A percentile compares a stretch with the other conserved stretches of the same genome.
phyloP scores from a whole-genome alignment of 2,329 filamentous ascomycete species.

The Diplodia corticola region DNA sequence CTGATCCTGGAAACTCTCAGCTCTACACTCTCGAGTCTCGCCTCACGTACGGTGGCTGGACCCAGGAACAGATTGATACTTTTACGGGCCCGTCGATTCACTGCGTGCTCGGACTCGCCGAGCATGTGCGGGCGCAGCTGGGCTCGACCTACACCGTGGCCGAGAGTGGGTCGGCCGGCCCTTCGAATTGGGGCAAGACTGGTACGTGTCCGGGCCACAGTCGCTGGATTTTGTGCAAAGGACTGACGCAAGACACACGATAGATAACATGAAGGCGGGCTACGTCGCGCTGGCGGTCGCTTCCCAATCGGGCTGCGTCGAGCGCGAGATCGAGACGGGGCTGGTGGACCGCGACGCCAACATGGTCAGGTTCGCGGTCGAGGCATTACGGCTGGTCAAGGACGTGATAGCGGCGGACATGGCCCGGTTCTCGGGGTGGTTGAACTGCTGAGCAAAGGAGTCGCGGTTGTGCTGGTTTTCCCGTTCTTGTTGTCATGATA shows the following conservation, averaged over 20 bases:
- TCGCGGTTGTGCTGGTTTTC: neutral
- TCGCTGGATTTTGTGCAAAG: neutral
- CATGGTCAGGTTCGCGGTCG: conserved; percentile 63
- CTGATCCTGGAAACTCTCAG: conserved; percentile 23
- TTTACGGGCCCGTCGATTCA: conserved; percentile 63
- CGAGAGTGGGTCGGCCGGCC: conserved; percentile 65
- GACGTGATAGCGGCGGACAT: conserved; percentile 45
- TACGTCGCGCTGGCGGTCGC: conserved; percentile 65
- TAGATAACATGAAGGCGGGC: conserved; percentile 43
- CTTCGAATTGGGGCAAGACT: conserved; percentile 55
- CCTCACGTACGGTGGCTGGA: conserved; percentile 63
- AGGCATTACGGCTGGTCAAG: conserved; percentile 56
- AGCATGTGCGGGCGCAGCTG: conserved; percentile 55
- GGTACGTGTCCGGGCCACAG: conserved; percentile 25
- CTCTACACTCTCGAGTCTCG: conserved; percentile 61
- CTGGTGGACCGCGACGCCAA: conserved; percentile 58
- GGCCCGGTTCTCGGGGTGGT: conserved; percentile 11
- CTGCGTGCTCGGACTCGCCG: conserved; percentile 58
- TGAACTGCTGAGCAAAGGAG: conserved; percentile 6
- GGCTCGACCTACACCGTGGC: conserved; percentile 59
- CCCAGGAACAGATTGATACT: conserved; percentile 49
- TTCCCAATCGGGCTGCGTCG: conserved; percentile 51
- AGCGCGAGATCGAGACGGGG: conserved; percentile 58
- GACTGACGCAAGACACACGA: neutral
- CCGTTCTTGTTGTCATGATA: conserved; percentile 2